Evolutionary conservation across 1,284 basidiomycete species (phyloP).

Genomic region (Vanrija sp.): DNA sequence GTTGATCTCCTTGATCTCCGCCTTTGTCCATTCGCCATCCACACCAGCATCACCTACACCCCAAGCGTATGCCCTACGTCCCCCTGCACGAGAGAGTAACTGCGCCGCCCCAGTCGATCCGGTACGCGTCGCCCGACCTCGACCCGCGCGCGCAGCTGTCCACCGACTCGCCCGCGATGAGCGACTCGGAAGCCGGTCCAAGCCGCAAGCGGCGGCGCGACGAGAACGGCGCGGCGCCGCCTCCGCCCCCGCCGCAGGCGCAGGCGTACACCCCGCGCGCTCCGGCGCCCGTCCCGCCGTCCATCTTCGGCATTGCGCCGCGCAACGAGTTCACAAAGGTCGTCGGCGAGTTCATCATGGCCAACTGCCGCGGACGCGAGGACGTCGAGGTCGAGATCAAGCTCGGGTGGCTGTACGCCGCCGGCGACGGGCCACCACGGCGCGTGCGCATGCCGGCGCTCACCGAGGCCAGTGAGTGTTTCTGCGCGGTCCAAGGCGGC

Average conservation of each 20-base stretch:
- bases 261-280: background rate
- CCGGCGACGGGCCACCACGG: slow-evolving; percentile 14
- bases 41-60: too few relatives aligned
- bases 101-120: slow-evolving; percentile 14
- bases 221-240: slow-evolving; percentile 1
- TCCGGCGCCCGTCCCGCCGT: slow-evolving; percentile 59
- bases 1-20: background rate
- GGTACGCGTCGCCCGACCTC: slow-evolving; percentile 38
- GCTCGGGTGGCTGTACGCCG: slow-evolving; percentile 73
- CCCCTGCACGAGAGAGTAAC: slow-evolving; percentile 32
- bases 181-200: slow-evolving; percentile 16
- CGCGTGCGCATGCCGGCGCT: slow-evolving; percentile 66
- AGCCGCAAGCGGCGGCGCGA: slow-evolving; percentile 31
- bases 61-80: slow-evolving; percentile 24
- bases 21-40: too few relatives aligned
- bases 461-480: slow-evolving; percentile 77
- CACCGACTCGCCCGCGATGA: slow-evolving; percentile 1
- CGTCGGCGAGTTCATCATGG: slow-evolving; percentile 79
- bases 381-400: slow-evolving; percentile 79
- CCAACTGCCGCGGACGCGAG: slow-evolving; percentile 40
- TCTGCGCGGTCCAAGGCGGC: too few relatives aligned
- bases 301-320: slow-evolving; percentile 87
- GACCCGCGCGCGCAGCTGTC: slow-evolving; percentile 14
- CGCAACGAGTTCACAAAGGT: slow-evolving; percentile 90
- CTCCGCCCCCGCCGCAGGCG: background rate